A percentile compares a stretch with the other conserved stretches of the same genome.
These are phyloP conservation scores for Populus tomentosa DNA, from an alignment of 441 rosid species.

Conservation along the genomic window DNA sequence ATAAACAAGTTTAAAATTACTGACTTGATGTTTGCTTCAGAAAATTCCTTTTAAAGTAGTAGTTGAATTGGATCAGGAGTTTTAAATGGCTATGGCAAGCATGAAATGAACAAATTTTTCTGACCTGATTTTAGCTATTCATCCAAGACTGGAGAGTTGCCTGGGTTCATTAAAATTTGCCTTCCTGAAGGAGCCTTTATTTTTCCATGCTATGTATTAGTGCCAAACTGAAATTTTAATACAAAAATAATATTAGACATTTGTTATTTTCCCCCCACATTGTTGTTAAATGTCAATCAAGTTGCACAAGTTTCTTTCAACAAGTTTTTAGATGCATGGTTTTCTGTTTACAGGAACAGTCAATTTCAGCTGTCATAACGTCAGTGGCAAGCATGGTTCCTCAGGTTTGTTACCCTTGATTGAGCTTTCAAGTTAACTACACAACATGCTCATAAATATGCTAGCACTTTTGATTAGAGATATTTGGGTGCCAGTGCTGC, in stretches of 20 bases:
- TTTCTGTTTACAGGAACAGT: conserved; percentile 66
- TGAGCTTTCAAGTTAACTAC: background rate
- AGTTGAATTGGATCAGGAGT: background rate
- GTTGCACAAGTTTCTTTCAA: background rate
- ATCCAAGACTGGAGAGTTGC: background rate
- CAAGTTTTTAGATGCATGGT: background rate
- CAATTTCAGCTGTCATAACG: conserved; percentile 82
- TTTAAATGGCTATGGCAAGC: background rate
- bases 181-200: background rate
- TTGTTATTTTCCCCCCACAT: background rate
- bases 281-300: background rate
- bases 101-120: conserved; percentile 9
- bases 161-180: background rate
- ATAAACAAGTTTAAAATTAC: conserved; percentile 10
- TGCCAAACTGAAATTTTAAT: conserved; percentile 2
- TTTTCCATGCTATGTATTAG: background rate
- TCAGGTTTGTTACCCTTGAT: conserved; percentile 46
- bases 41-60: background rate
- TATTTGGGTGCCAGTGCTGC: background rate
- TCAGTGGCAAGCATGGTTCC: conserved; percentile 87
- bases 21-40: background rate
- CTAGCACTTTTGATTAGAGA: no score
- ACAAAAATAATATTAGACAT: background rate
- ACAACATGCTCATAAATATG: background rate
- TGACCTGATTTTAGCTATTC: background rate